A percentile compares a stretch with the other conserved stretches of the same genome.
phyloP scores from a whole-genome alignment of 1,139 yeast species.

The Meyerozyma elateridarum region DNA sequence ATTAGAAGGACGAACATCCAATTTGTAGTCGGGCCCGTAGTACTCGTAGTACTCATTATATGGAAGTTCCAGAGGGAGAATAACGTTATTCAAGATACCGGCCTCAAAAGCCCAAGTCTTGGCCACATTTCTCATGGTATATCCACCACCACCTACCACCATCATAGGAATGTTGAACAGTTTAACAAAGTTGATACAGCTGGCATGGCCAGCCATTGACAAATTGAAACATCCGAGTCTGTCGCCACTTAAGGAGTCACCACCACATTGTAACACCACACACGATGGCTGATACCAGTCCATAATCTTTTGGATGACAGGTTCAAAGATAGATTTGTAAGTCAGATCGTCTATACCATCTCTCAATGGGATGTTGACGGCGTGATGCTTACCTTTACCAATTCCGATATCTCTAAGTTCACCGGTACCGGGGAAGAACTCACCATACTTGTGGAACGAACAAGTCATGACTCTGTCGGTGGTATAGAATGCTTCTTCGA shows the following conservation, averaged over 20 bases:
- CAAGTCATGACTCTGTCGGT: conserved; percentile 98
- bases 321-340: conserved; percentile 82
- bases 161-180: conserved; percentile 84
- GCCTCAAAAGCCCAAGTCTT: conserved; percentile 96
- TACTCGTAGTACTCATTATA: conserved; percentile 96
- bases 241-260: conserved; percentile 89
- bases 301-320: conserved; percentile 73
- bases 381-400: conserved; percentile 81
- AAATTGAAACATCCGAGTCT: conserved; percentile 88
- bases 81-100: conserved; percentile 76
- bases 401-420: conserved; percentile 85
- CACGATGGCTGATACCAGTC: conserved; percentile 95
- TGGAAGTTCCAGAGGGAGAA: conserved; percentile 79
- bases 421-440: conserved; percentile 95
- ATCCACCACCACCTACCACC: conserved; percentile 97
- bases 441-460: conserved; percentile 95
- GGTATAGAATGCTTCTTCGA: conserved; percentile 94
- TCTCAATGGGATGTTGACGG: conserved; percentile 84
- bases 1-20: conserved; percentile 91
- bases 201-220: conserved; percentile 91
- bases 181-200: conserved; percentile 86
- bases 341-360: conserved; percentile 93
- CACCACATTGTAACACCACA: conserved; percentile 88
- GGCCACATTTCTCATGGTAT: conserved; percentile 95
- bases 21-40: conserved; percentile 92